Conservation (phyloP, 2,329 filamentous ascomycete species). For the Fragosphaeria purpurea region DNA sequence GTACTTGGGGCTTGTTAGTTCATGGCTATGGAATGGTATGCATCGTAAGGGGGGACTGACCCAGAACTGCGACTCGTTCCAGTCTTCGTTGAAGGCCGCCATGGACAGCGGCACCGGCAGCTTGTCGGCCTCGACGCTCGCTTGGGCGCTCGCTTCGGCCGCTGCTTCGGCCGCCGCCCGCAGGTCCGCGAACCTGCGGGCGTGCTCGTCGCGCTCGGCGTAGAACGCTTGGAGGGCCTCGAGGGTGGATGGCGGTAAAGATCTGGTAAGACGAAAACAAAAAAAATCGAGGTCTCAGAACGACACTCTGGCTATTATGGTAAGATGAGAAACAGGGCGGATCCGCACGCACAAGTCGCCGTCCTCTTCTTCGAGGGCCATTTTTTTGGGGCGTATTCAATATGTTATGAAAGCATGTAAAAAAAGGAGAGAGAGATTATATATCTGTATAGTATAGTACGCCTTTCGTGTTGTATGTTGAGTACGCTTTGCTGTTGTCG, state of each 20-base stretch:
- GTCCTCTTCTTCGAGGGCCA: too few relatives aligned
- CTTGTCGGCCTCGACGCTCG: background rate
- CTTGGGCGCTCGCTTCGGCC: constrained; percentile 11
- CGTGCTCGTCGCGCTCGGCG: constrained; percentile 56
- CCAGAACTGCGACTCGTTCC: constrained; percentile 81
- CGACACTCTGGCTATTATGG: too few relatives aligned
- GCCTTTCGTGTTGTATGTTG: too few relatives aligned
- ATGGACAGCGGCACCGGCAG: constrained; percentile 38
- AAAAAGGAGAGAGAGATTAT: too few relatives aligned
- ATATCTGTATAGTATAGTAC: too few relatives aligned
- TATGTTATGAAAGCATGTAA: too few relatives aligned
- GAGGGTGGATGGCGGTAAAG: constrained; percentile 56
- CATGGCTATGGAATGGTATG: background rate
- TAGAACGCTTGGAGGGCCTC: constrained; percentile 66
- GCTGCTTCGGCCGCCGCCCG: constrained; percentile 50
- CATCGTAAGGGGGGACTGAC: constrained; percentile 29
- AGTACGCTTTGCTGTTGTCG: too few relatives aligned
- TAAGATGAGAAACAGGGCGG: too few relatives aligned
- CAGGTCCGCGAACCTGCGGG: constrained; percentile 58
- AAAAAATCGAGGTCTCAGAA: background rate
- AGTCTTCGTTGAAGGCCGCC: constrained; percentile 67
- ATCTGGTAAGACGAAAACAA: constrained; percentile 26
- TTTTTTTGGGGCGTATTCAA: too few relatives aligned
- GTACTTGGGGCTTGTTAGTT: constrained; percentile 38
- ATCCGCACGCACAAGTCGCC: too few relatives aligned